A percentile compares a stretch with the other conserved stretches of the same genome.
Conservation (phyloP, 192 early-diverging fungal genomes). For the Kappamyces sp. region DNA sequence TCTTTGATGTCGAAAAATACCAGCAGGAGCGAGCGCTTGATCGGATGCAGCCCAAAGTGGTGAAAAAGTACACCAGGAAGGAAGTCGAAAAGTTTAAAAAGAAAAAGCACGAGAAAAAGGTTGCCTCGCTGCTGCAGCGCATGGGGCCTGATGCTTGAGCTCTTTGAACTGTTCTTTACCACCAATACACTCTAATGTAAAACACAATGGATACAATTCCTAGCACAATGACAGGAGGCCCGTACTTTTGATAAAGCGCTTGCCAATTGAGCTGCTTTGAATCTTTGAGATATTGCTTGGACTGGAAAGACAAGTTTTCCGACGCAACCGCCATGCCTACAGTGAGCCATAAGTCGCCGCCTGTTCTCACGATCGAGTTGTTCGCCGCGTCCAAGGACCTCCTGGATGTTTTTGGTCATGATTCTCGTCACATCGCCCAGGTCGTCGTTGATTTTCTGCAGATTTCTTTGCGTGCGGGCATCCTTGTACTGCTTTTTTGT, state of each 20-base stretch:
- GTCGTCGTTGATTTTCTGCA: slow-evolving; percentile 92
- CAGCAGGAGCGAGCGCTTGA: slow-evolving; percentile 7
- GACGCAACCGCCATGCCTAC: slow-evolving; percentile 62
- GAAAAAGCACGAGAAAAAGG: slow-evolving; percentile 13
- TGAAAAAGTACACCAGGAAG: slow-evolving; percentile 9
- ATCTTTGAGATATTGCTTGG: slow-evolving; percentile 81
- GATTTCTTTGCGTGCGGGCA: slow-evolving; percentile 83
- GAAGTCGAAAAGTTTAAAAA: slow-evolving; percentile 10
- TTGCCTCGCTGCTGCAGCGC: slow-evolving; percentile 2
- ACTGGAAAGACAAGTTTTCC: slow-evolving; percentile 58
- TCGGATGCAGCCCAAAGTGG: background rate
- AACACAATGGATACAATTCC: slow-evolving; percentile 77
- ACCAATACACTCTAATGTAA: slow-evolving; percentile 57
- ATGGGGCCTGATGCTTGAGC: slow-evolving; percentile 12
- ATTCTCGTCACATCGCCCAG: slow-evolving; percentile 93
- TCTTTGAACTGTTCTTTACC: slow-evolving; percentile 21
- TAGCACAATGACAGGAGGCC: slow-evolving; percentile 75
- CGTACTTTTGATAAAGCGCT: slow-evolving; percentile 91
- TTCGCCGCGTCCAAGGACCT: slow-evolving; percentile 86
- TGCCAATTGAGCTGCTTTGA: slow-evolving; percentile 83
- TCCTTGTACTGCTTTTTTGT: slow-evolving; percentile 95
- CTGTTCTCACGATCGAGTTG: slow-evolving; percentile 60
- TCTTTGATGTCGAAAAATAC: slow-evolving; percentile 15
- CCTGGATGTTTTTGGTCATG: slow-evolving; percentile 98
- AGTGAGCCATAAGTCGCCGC: slow-evolving; percentile 17